These are phyloP conservation scores for Diaporthe ilicicola DNA, from an alignment of 2,329 filamentous ascomycete species.

Conservation along the genomic window DNA sequence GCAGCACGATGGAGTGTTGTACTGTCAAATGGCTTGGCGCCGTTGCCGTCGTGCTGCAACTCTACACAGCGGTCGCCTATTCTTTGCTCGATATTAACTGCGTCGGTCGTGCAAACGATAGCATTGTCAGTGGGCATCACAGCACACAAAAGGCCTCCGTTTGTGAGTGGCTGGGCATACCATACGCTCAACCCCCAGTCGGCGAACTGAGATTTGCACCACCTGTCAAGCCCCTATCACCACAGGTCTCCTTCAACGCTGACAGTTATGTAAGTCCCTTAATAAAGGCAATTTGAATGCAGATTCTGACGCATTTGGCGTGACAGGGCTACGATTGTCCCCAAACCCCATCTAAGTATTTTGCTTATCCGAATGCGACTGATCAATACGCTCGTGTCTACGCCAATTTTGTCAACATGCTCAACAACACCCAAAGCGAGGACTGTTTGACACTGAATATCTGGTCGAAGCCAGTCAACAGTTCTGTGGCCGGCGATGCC, in stretches of 20 bases:
- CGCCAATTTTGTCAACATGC: constrained; percentile 6
- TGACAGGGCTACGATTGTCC: constrained; percentile 19
- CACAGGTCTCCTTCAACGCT: background rate
- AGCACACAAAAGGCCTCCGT: background rate
- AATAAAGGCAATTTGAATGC: background rate
- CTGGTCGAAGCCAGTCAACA: constrained; percentile 45
- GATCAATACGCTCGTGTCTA: constrained; percentile 12
- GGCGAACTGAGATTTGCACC: constrained; percentile 4
- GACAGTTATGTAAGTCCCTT: background rate
- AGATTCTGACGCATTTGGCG: background rate
- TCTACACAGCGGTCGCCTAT: background rate
- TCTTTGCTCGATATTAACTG: background rate
- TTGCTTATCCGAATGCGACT: constrained; percentile 20
- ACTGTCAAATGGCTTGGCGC: background rate
- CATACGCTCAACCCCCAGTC: background rate
- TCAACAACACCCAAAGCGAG: constrained; percentile 37
- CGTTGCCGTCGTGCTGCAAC: background rate
- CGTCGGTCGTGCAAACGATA: background rate
- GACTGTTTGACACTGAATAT: constrained; percentile 51
- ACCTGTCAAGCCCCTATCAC: background rate
- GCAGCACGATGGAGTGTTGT: background rate
- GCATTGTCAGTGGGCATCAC: background rate
- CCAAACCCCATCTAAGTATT: background rate
- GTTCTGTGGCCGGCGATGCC: constrained; percentile 21
- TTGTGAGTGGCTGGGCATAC: constrained; percentile 13